Evolutionary conservation across 495 filamentous ascomycete species (phyloP).

Genomic region (Mycothermus thermophilus): DNA sequence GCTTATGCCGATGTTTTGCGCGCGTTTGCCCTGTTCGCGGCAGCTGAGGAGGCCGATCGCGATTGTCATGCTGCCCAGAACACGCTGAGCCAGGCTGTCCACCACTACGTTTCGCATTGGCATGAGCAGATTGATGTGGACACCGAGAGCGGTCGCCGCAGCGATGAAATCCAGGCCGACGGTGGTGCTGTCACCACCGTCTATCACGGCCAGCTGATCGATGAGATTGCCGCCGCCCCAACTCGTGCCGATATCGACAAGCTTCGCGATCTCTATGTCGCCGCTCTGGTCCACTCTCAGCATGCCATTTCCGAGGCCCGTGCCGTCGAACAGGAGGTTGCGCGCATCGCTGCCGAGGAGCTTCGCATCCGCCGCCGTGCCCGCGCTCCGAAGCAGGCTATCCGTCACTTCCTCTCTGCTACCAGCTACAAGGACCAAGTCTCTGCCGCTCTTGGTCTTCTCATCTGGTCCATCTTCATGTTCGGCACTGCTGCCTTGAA

Average conservation of each 20-base stretch:
- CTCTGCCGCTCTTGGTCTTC: constrained; percentile 14
- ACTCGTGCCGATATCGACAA: constrained; percentile 19
- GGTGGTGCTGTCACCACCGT: constrained; percentile 17
- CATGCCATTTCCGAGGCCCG: constrained; percentile 13
- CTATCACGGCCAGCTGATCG: constrained; percentile 16
- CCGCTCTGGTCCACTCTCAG: constrained; percentile 15
- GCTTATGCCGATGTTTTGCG: constrained; percentile 16
- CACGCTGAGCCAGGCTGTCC: constrained; percentile 8
- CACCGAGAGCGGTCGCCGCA: constrained; percentile 4
- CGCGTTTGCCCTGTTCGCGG: constrained; percentile 14
- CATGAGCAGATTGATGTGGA: constrained; percentile 18
- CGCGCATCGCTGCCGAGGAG: constrained; percentile 15
- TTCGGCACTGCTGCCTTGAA: constrained; percentile 18
- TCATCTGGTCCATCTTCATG: constrained; percentile 18
- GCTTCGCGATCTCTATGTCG: constrained; percentile 18
- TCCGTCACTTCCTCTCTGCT: constrained; percentile 13
- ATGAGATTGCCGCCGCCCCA: constrained; percentile 18
- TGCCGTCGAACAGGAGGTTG: constrained; percentile 17
- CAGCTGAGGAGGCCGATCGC: constrained; percentile 12
- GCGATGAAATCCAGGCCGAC: constrained; percentile 7
- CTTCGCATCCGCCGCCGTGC: constrained; percentile 12
- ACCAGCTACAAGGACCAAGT: constrained; percentile 20
- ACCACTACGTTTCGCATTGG: constrained; percentile 20
- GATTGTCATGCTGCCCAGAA: constrained; percentile 12
- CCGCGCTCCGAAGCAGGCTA: constrained; percentile 7